Evolutionary conservation across 805 yeast genomes (phyloP).

Genomic region (Candida insectorum): DNA sequence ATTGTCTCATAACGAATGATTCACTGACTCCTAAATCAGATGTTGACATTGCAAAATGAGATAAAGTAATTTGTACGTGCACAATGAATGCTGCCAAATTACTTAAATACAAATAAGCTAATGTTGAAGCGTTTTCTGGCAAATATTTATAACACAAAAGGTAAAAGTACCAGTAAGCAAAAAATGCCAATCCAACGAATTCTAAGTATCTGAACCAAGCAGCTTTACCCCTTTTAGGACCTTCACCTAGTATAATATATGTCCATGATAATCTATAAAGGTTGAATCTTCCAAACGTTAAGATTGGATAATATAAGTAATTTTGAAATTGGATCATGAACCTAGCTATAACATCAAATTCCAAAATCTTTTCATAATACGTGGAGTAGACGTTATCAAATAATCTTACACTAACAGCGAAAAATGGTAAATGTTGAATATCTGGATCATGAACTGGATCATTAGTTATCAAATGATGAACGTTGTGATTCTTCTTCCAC

Average conservation of each 20-base stretch:
- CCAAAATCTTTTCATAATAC: constrained; percentile 64
- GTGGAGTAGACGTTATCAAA: constrained; percentile 74
- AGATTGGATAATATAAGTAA: constrained; percentile 71
- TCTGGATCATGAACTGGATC: constrained; percentile 95
- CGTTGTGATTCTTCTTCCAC: constrained; percentile 95
- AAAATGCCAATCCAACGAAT: constrained; percentile 61
- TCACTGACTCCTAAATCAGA: constrained; percentile 80
- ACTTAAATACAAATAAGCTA: constrained; percentile 63
- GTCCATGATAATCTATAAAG: constrained; percentile 79
- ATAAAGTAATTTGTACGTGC: constrained; percentile 88
- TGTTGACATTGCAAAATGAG: constrained; percentile 93
- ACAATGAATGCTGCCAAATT: constrained; percentile 85
- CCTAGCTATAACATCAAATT: constrained; percentile 67
- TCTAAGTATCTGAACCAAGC: constrained; percentile 86
- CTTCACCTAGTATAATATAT: constrained; percentile 68
- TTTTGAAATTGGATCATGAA: constrained; percentile 60
- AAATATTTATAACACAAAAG: constrained; percentile 50
- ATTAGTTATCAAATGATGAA: constrained; percentile 88
- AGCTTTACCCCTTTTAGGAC: constrained; percentile 78
- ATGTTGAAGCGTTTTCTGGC: constrained; percentile 50
- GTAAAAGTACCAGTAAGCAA: constrained; percentile 82
- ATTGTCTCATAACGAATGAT: constrained; percentile 73
- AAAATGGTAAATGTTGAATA: constrained; percentile 88
- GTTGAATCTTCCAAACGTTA: constrained; percentile 82
- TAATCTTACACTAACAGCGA: constrained; percentile 74